These are phyloP conservation scores for Lasiosphaeria ovina DNA, from an alignment of 495 filamentous ascomycete species.

Conservation along the genomic window DNA sequence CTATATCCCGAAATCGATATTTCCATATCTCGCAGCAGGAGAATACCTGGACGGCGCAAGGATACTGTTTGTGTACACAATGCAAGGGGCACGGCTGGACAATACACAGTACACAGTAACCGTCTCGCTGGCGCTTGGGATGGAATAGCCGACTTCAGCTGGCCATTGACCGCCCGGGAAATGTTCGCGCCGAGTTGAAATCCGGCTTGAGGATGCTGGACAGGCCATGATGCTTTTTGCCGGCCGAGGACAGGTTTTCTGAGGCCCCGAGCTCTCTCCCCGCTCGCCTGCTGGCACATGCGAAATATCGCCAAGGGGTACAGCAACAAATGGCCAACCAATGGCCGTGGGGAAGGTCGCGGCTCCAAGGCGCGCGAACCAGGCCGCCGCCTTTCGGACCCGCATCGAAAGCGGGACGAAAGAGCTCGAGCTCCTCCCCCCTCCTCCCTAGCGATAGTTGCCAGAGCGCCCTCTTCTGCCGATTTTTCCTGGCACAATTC, in stretches of 20 bases:
- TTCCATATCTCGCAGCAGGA: not conserved
- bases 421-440: not conserved
- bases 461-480: constrained; percentile 14
- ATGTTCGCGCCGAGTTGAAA: too few species aligned
- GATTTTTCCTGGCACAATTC: too few species aligned
- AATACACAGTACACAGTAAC: too few species aligned
- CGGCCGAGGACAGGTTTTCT: not conserved
- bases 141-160: too few species aligned
- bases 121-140: too few species aligned
- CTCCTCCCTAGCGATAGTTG: constrained; percentile 4
- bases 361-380: constrained; percentile 5
- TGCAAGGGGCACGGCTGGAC: too few species aligned
- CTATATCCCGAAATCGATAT: not conserved
- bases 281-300: not conserved
- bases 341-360: not conserved
- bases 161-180: too few species aligned
- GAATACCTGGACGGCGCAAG: not conserved
- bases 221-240: not conserved
- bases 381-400: constrained; percentile 5
- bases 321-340: constrained; percentile 5
- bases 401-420: constrained; percentile 3
- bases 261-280: not conserved
- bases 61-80: too few species aligned
- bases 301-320: constrained; percentile 2
- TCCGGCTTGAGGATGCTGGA: too few species aligned